phyloP scores from a whole-genome alignment of 2,329 filamentous ascomycete genomes.

The Fusarium illudens region DNA sequence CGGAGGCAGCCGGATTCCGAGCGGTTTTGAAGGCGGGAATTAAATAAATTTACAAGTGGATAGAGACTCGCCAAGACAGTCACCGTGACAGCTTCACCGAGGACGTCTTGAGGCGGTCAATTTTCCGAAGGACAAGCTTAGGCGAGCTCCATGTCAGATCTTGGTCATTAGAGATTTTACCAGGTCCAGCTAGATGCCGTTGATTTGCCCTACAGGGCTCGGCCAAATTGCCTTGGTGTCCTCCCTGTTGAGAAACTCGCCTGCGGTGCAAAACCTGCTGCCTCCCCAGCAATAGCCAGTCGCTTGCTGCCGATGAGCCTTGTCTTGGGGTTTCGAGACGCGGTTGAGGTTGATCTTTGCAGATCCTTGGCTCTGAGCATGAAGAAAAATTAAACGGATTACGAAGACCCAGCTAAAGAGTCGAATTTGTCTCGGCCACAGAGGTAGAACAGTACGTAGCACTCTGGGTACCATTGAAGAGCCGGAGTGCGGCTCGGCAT shows the following conservation, averaged over 20 bases:
- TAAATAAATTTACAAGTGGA: neutral
- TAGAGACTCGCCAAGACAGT: neutral
- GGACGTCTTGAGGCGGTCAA: neutral
- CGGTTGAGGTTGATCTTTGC: neutral
- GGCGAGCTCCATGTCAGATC: neutral
- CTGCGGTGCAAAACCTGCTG: neutral
- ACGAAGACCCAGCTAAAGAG: neutral
- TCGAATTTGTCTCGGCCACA: neutral
- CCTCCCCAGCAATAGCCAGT: neutral
- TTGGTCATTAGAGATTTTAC: neutral
- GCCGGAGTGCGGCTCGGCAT: conserved; percentile 12
- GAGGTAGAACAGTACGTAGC: too few relatives aligned
- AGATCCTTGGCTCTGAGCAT: neutral
- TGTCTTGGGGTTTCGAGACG: neutral
- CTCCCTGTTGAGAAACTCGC: neutral
- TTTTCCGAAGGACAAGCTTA: neutral
- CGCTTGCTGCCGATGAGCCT: neutral
- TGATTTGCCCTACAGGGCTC: neutral
- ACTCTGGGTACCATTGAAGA: too few relatives aligned
- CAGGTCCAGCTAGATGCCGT: neutral
- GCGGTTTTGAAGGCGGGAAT: neutral
- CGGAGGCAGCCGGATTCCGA: neutral
- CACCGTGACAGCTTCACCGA: conserved; percentile 1
- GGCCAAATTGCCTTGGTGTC: neutral
- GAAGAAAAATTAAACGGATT: neutral